Percentiles rank a stretch among this genome's conserved stretches.
These are phyloP conservation scores for Anastatica hierochuntica DNA, from an alignment of 345 rosid genomes.

Conservation along the genomic window DNA sequence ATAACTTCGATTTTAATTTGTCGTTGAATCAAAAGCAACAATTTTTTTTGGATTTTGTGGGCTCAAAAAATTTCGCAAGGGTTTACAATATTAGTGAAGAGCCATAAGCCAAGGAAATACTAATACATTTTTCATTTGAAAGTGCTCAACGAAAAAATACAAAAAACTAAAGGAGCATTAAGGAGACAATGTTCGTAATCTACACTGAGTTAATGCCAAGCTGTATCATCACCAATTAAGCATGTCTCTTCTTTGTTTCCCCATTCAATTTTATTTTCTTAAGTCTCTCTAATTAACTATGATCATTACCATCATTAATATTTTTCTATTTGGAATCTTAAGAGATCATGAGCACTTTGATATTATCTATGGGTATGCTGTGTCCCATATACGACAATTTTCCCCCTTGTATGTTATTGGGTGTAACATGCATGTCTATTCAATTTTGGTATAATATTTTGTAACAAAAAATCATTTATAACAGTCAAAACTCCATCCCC, in stretches of 20 bases:
- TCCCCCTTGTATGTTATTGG: neutral
- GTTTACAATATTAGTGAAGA: constrained; percentile 5
- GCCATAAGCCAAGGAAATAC: neutral
- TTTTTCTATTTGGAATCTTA: constrained; percentile 10
- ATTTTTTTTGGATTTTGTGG: no score
- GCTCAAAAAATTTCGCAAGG: constrained; percentile 4
- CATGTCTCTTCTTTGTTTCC: constrained; percentile 24
- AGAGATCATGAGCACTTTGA: constrained; percentile 20
- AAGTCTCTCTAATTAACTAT: constrained; percentile 5
- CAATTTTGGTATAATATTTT: no score
- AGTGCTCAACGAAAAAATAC: constrained; percentile 10
- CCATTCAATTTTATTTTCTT: neutral
- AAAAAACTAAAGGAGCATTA: constrained; percentile 23
- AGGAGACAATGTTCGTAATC: constrained; percentile 24
- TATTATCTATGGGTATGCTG: neutral
- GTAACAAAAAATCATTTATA: no score
- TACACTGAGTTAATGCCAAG: constrained; percentile 28
- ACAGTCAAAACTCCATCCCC: no score
- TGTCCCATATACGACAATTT: constrained; percentile 14
- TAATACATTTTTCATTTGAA: constrained; percentile 5
- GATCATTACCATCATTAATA: constrained; percentile 10
- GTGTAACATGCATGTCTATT: neutral
- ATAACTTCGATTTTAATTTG: constrained; percentile 1
- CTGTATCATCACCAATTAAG: constrained; percentile 31
- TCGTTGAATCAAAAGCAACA: constrained; percentile 14